phyloP scores from a whole-genome alignment of 2,329 filamentous ascomycete genomes.

The Diaporthe citrichinensis region DNA sequence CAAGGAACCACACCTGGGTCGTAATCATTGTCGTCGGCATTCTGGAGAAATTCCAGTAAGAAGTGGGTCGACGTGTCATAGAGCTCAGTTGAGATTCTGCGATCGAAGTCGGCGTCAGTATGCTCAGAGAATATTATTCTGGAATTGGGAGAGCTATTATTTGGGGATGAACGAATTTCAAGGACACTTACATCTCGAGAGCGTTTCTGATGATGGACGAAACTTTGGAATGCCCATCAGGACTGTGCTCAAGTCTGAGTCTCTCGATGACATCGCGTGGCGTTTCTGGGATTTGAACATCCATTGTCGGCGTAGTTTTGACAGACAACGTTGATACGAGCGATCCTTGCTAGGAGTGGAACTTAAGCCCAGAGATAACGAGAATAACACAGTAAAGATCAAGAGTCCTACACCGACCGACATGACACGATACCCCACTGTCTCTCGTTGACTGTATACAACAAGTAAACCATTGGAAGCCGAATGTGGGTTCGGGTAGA shows the following conservation, averaged over 20 bases:
- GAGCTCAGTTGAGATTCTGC: slow-evolving; percentile 42
- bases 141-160: no score
- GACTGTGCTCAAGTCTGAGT: not conserved
- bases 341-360: no score
- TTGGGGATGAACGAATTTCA: not conserved
- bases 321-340: no score
- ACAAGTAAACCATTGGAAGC: no score
- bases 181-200: not conserved
- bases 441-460: no score
- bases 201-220: not conserved
- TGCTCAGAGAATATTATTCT: not conserved
- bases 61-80: slow-evolving; percentile 52
- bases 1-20: not conserved
- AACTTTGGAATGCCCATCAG: not conserved
- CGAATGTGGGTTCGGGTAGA: no score
- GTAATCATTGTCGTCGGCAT: slow-evolving; percentile 55
- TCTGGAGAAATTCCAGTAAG: slow-evolving; percentile 55
- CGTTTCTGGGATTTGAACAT: no score
- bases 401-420: no score
- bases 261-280: not conserved
- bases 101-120: not conserved
- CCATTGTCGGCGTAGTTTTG: no score
- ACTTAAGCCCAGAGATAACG: no score
- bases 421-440: no score
- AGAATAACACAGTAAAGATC: no score